Base-by-base conservation (phyloP, 2,329 filamentous ascomycete species). In the Xylariaceae sp. region DNA sequence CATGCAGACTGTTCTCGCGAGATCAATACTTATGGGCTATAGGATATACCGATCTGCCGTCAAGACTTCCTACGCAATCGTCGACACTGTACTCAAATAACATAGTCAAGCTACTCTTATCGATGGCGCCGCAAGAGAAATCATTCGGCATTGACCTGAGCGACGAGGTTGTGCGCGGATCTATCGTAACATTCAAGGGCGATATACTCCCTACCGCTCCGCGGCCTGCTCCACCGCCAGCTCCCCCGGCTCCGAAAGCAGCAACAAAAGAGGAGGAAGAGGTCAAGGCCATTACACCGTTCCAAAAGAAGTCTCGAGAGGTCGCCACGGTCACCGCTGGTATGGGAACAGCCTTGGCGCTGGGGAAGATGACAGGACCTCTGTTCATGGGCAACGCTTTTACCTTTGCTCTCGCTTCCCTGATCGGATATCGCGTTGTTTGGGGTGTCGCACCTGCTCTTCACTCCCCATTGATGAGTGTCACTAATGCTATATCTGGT, bases 21-120 rank as follows among this genome's bases (percentile, higher is more conserved):
- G 18, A 8, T 16, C 4, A 13, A 19, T 16, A 28, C 51, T 67
- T 24, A 67, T 53, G 2, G 15, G 4, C 12, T 24, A 7, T 35
- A 81, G 78, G 85, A 26, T 95, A 94, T 62, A 94, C 89, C 33
- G 89, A 95, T 64, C 73, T 95, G 19, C 89, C 89, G 1, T 94
- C 89, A 24, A 79, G 89, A 34, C 73, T 95, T 2, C 88, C 89
- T 0, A 94, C 89, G 0, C 89, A 95, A 62, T 88, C 89, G 0
- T 94, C 89, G 0, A 94, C 87, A 0, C 69, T 95, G 16, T 95
- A 95, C 64, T 93, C 87, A 2, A 95, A 95, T 74, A 95, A 95
- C 59, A 90, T 95, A 55, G 89, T 84, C 51, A 95, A 95, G 60
- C 85, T 90, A 43, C 69, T 95, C 19, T 73, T 95, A 9, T 93